Conservation (phyloP, 1,284 basidiomycete species). For the Neotropicomus parvogracilis region DNA sequence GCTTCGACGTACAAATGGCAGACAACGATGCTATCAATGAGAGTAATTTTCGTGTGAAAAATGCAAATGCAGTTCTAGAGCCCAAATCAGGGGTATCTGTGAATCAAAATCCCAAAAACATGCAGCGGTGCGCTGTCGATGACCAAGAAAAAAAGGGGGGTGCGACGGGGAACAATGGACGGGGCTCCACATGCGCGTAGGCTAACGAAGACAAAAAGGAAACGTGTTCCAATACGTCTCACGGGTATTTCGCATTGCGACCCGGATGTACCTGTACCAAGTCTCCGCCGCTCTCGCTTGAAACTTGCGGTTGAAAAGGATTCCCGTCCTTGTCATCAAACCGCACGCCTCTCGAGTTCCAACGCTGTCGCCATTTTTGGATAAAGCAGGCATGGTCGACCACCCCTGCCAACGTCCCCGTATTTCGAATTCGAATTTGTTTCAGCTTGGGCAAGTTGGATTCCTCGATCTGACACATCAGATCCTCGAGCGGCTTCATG, state of each 20-base stretch:
- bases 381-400: slow-evolving; percentile 33
- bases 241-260: neutral
- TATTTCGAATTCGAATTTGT: slow-evolving; percentile 39
- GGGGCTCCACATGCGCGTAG: neutral
- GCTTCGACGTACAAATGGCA: too few relatives aligned
- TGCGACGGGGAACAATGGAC: neutral
- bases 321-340: slow-evolving; percentile 40
- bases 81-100: too few relatives aligned
- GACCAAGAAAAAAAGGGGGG: too few relatives aligned
- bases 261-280: neutral
- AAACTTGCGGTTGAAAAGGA: slow-evolving; percentile 26
- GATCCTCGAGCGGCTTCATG: slow-evolving; percentile 38
- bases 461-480: slow-evolving; percentile 37
- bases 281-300: slow-evolving; percentile 12
- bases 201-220: neutral
- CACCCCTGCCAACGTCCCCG: slow-evolving; percentile 37
- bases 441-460: slow-evolving; percentile 36
- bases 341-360: slow-evolving; percentile 35
- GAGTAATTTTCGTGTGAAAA: too few relatives aligned
- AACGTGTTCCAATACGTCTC: neutral
- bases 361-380: slow-evolving; percentile 36
- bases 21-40: too few relatives aligned
- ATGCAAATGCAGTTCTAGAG: too few relatives aligned
- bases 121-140: too few relatives aligned
- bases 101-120: too few relatives aligned